Evolutionary conservation across 2,329 filamentous ascomycete species (phyloP).

Genomic region (Dactylellina leptospora): DNA sequence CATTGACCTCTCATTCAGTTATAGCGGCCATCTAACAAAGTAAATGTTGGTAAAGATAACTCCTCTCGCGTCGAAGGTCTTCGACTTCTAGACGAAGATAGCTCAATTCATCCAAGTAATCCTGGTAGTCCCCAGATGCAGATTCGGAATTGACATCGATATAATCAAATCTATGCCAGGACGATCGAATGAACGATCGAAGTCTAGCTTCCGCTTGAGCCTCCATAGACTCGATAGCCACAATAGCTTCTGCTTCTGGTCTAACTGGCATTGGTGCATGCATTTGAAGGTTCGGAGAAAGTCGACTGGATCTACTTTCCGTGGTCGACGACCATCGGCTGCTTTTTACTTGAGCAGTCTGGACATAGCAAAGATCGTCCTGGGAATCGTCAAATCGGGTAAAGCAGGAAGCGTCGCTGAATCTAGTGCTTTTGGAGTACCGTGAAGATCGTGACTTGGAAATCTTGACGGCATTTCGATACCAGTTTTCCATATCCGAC

Average conservation of each 20-base stretch:
- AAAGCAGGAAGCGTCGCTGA: conserved; percentile 32
- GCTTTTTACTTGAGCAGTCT: conserved; percentile 3
- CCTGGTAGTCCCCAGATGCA: conserved; percentile 22
- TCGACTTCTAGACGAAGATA: conserved; percentile 35
- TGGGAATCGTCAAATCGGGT: conserved; percentile 31
- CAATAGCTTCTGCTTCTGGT: conserved; percentile 27
- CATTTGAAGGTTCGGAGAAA: conserved; percentile 23
- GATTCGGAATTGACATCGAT: conserved; percentile 9
- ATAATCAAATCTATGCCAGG: conserved; percentile 29
- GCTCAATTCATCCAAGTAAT: conserved; percentile 27
- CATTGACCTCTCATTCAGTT: not conserved
- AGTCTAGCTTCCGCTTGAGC: conserved; percentile 33
- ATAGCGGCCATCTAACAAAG: not conserved
- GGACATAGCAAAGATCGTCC: conserved; percentile 4
- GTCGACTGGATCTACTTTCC: conserved; percentile 5
- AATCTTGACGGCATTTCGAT: conserved; percentile 23
- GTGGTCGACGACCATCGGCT: conserved; percentile 3
- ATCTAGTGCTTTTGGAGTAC: conserved; percentile 28
- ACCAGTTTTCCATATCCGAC: conserved; percentile 41
- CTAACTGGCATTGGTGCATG: conserved; percentile 40
- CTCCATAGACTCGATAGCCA: conserved; percentile 40
- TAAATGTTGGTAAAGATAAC: conserved; percentile 19
- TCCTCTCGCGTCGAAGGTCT: conserved; percentile 19
- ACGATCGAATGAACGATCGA: conserved; percentile 28
- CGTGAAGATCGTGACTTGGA: conserved; percentile 37